Base-by-base conservation (phyloP, 2,329 filamentous ascomycete species). In the Pseudocercospora eumusae region DNA sequence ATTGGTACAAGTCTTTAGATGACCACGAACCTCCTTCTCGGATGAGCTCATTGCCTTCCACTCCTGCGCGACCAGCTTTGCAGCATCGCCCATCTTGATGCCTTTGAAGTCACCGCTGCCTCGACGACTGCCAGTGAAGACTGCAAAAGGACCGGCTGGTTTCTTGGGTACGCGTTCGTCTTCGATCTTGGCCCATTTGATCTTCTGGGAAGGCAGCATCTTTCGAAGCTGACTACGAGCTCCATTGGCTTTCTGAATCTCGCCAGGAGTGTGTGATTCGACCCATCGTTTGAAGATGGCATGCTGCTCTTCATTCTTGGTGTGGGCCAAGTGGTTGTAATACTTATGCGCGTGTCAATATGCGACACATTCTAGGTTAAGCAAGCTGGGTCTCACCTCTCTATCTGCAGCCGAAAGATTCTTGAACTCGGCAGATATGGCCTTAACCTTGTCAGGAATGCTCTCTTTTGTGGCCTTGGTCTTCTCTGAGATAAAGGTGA, bases 211-310 rank as follows among this genome's bases (percentile, higher is more conserved):
- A 45, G 53, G 50, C 20, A 54, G 44, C 21, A 57, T 53, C 25
- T 23, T 31, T 18, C 50, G 71, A 18, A 83, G 68, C 4, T 47
- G 10, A 1, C 42, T 62, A 40, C 87, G 84, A 10, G 87, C 87
- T 10, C 66, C 70, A 72, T 90, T 90, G 60, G 87, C 87, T 2
- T 78, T 62, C 50, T 76, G 77, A 67, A 90, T 88, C 69, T 87
- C 73, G 4, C 83, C 76, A 9, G 84, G 81, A 1, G 83, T 84
- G 69, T 86, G 75, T 2, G 73, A 75, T 31, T 81, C 72, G 20
- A 89, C 73, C 84, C 84, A 90, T 62, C 78, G 71, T 28, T 82
- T 76, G 70, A 81, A 82, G 13, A 76, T 77, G 20, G 75, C 74
- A 20, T 73, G 67, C 55, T 81, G 81, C 13, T 76, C 74, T 44